Conservation (phyloP, 768 basidiomycete genomes). For the Gautieria morchelliformis region DNA sequence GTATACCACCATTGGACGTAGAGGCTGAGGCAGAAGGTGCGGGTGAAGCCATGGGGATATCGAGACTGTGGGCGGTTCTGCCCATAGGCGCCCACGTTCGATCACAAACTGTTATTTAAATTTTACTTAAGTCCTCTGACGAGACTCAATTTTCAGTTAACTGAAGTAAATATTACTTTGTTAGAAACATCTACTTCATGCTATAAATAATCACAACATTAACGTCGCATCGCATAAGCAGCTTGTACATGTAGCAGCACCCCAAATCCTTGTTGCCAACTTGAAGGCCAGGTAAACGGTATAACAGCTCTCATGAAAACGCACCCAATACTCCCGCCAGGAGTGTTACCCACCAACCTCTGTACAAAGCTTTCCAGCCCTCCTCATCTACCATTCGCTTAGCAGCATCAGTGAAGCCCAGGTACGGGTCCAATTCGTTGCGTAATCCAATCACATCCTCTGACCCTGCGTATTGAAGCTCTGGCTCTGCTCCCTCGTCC, state of each 20-base stretch:
- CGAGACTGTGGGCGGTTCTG: too few species aligned
- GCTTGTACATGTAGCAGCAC: too few species aligned
- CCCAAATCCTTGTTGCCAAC: too few species aligned
- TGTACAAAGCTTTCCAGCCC: slow-evolving; percentile 61
- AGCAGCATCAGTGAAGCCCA: slow-evolving; percentile 62
- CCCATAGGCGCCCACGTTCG: background rate
- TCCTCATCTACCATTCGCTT: slow-evolving; percentile 75
- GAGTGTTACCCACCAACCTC: slow-evolving; percentile 69
- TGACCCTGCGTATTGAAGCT: slow-evolving; percentile 51
- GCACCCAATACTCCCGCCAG: slow-evolving; percentile 9
- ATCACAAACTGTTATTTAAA: too few species aligned
- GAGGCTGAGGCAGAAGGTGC: background rate
- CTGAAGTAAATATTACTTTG: too few species aligned
- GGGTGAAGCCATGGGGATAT: background rate
- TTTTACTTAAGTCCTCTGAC: too few species aligned
- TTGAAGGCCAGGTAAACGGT: too few species aligned
- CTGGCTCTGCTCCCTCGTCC: slow-evolving; percentile 55
- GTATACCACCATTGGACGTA: background rate
- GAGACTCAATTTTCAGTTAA: too few species aligned
- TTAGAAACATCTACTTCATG: too few species aligned
- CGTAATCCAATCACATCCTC: slow-evolving; percentile 80
- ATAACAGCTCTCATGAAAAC: background rate
- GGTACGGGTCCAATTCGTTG: slow-evolving; percentile 71
- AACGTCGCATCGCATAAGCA: background rate
- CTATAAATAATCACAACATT: background rate